These are phyloP conservation scores for Pseudozyma pruni DNA, from an alignment of 1,284 basidiomycete genomes.

Conservation along the genomic window DNA sequence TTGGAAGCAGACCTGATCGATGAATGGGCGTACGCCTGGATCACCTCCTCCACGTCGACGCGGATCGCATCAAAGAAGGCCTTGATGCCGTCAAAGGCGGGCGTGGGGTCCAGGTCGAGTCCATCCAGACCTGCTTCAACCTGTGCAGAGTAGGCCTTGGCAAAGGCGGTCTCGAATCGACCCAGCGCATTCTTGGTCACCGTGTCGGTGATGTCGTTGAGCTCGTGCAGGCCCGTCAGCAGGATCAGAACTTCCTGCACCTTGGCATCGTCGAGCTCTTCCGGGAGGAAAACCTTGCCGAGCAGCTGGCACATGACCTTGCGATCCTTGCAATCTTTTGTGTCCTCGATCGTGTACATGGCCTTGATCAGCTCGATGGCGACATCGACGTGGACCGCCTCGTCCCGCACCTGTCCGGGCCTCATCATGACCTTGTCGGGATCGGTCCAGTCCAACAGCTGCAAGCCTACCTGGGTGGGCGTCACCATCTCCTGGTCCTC, in stretches of 20 bases:
- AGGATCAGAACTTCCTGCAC: constrained; percentile 45
- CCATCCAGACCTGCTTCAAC: constrained; percentile 28
- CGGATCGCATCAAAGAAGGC: constrained; percentile 35
- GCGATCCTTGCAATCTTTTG: constrained; percentile 71
- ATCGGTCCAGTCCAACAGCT: constrained; percentile 94
- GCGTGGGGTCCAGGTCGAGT: constrained; percentile 21
- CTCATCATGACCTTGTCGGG: constrained; percentile 81
- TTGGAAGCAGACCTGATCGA: constrained; percentile 22
- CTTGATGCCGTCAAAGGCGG: constrained; percentile 19
- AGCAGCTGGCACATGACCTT: constrained; percentile 84
- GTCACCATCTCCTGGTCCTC: constrained; percentile 83
- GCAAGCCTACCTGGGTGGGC: constrained; percentile 80
- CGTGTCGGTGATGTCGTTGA: constrained; percentile 71
- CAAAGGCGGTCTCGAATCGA: constrained; percentile 73
- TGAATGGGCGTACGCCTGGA: constrained; percentile 19
- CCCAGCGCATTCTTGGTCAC: constrained; percentile 77
- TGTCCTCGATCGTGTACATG: constrained; percentile 71
- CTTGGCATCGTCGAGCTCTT: constrained; percentile 72
- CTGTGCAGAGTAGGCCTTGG: constrained; percentile 51
- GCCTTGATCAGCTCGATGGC: constrained; percentile 79
- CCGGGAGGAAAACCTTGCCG: constrained; percentile 79
- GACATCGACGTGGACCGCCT: constrained; percentile 79
- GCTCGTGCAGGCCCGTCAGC: constrained; percentile 38
- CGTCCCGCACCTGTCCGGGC: constrained; percentile 68
- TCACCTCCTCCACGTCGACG: constrained; percentile 21